These are phyloP conservation scores for Coprinellus micaceus DNA, from an alignment of 768 basidiomycete genomes.

Conservation along the genomic window DNA sequence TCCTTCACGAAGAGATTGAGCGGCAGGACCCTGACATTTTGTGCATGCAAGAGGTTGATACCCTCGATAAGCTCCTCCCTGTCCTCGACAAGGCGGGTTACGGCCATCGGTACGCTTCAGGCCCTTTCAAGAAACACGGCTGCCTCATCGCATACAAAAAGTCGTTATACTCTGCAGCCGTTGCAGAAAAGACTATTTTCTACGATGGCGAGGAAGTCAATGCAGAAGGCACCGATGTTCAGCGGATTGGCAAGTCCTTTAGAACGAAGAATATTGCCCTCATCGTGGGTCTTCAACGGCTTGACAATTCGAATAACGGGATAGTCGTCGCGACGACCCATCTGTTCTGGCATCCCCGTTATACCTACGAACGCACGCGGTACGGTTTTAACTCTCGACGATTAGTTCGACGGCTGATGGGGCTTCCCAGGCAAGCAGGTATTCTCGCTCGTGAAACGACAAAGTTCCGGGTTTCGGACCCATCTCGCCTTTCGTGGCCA, in stretches of 20 bases:
- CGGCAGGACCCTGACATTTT: conserved; percentile 73
- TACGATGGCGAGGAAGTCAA: conserved; percentile 69
- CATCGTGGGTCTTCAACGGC: conserved; percentile 60
- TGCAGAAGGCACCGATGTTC: conserved; percentile 27
- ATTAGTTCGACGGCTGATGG: background rate
- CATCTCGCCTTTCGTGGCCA: conserved; percentile 57
- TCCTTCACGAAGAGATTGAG: conserved; percentile 75
- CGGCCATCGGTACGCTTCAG: conserved; percentile 59
- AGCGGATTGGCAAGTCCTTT: conserved; percentile 56
- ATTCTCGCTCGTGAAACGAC: conserved; percentile 66
- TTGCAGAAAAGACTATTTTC: conserved; percentile 44
- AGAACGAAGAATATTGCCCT: conserved; percentile 78
- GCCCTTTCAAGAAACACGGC: conserved; percentile 78
- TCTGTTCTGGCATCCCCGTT: conserved; percentile 92
- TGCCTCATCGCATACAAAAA: conserved; percentile 76
- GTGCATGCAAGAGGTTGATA: conserved; percentile 90
- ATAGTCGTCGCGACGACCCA: conserved; percentile 85
- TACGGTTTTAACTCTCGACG: conserved; percentile 18
- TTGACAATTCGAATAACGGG: conserved; percentile 42
- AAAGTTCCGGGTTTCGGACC: conserved; percentile 45
- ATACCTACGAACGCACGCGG: conserved; percentile 83
- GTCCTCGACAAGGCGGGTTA: conserved; percentile 64
- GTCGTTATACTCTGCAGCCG: conserved; percentile 41
- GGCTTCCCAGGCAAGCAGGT: conserved; percentile 59
- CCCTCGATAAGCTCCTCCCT: conserved; percentile 68